Conservation (phyloP, 225 moss, liverwort and hornwort genomes). For the Pleurozium schreberi region DNA sequence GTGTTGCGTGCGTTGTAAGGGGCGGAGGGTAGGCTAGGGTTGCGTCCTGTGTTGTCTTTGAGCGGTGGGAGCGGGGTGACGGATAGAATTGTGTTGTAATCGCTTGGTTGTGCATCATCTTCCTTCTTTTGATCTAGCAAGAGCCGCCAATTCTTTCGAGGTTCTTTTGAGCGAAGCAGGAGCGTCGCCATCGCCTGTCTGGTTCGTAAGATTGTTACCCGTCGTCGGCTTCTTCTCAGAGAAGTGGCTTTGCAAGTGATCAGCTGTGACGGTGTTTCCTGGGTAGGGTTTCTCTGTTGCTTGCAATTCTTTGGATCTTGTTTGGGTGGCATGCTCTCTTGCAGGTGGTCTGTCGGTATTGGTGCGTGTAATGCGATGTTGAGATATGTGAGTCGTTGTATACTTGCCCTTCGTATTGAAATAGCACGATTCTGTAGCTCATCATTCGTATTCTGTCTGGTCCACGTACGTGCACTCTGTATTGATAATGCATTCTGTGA, state of each 20-base stretch:
- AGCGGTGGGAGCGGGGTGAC: background rate
- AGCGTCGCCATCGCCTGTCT: background rate
- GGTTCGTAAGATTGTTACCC: background rate
- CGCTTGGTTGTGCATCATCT: background rate
- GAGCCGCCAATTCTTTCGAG: background rate
- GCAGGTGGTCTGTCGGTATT: background rate
- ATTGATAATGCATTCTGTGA: background rate
- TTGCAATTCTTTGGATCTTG: background rate
- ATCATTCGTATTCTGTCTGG: background rate
- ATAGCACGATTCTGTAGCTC: background rate
- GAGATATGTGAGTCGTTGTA: background rate
- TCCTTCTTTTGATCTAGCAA: background rate
- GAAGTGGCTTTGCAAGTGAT: background rate
- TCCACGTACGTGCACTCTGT: background rate
- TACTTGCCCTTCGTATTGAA: background rate
- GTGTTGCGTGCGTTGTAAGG: background rate
- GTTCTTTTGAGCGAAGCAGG: background rate
- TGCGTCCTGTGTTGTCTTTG: background rate
- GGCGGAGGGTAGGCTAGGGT: background rate
- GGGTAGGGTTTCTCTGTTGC: constrained; percentile 2
- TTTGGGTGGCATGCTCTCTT: background rate
- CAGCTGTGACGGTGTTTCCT: background rate
- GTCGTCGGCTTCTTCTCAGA: background rate
- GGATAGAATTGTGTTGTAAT: background rate
- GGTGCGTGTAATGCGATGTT: background rate